Base-by-base conservation (phyloP, 73 alveolate species). In the Breviolum minutum region DNA sequence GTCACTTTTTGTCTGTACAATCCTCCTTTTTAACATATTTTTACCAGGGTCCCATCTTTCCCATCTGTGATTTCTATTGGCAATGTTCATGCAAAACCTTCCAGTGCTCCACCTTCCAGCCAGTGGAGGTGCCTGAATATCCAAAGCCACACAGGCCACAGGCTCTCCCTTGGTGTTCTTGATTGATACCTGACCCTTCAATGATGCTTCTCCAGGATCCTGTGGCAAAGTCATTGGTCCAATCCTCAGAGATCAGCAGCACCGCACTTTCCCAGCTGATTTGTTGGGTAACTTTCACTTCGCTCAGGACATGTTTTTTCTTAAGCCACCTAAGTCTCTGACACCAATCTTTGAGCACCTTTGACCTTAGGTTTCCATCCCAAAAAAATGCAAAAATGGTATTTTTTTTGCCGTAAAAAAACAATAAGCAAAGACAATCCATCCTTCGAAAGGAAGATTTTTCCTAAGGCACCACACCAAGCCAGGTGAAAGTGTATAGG, bases 201-300 rank as follows among this genome's bases (percentile, higher is more conserved):
- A 69, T 27, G 81, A 61, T 13, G 96, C 96, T 63, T 90, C 96
- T 0, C 96, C 96, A 14, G 96, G 96, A 76, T 90, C 96, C 81
- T 90, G 87, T 22, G 96, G 96, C 96, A 90, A 74, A 26, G 96
- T 90, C 87, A 90, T 63, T 17, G 96, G 96, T 32, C 96, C 96
- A 48, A 90, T 90, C 96, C 96, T 90, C 29, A 60, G 17, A 22
- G 24, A 22, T 17, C 17, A 68, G 2, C 4, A 85, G 95, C 32
- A n/a, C 40, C 86, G 87, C 77, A 68, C 77, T 14, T 22, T 66
- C 17, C 24, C 17, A 66, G 74, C 17, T 66, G 74, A 66, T 11
- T 66, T 66, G 24, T 66, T 66, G 74, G 74, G 24, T 66, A n/a
- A n/a, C n/a, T n/a, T n/a, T n/a, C n/a, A n/a, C n/a, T n/a, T n/a